A percentile compares a stretch with the other conserved stretches of the same genome.
phyloP scores from a whole-genome alignment of 1,284 basidiomycete species.

The Grifola frondosa region DNA sequence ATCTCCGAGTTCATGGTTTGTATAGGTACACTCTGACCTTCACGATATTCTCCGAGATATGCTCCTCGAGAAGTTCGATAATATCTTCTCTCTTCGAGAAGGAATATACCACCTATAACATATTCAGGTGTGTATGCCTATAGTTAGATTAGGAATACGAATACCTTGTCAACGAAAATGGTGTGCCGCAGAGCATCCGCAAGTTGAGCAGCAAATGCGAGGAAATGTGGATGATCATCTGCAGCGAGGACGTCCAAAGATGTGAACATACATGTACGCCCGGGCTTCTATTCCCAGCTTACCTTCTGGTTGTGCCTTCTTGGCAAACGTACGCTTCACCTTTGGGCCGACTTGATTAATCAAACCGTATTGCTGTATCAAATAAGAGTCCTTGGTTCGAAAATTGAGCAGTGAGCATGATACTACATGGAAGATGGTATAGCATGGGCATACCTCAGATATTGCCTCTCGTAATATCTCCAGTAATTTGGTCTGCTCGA shows the following conservation, averaged over 20 bases:
- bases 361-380: constrained; percentile 65
- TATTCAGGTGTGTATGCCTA: background rate
- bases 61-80: constrained; percentile 78
- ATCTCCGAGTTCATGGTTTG: no score
- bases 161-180: constrained; percentile 84
- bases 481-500: constrained; percentile 83
- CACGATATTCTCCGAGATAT: constrained; percentile 90
- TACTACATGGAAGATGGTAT: no score
- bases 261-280: background rate
- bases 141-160: background rate
- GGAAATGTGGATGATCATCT: constrained; percentile 77
- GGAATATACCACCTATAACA: constrained; percentile 55
- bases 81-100: constrained; percentile 58
- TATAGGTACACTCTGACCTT: constrained; percentile 71
- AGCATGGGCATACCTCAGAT: constrained; percentile 53
- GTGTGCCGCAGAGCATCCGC: constrained; percentile 70
- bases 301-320: constrained; percentile 71
- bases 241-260: background rate
- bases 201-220: constrained; percentile 63
- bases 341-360: constrained; percentile 51
- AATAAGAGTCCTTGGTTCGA: constrained; percentile 54
- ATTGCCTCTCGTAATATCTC: constrained; percentile 74
- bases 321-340: constrained; percentile 55
- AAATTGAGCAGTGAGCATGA: background rate
- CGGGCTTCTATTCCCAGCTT: constrained; percentile 1